Conservation (phyloP, 345 rosid species). For the Anacardium occidentale region DNA sequence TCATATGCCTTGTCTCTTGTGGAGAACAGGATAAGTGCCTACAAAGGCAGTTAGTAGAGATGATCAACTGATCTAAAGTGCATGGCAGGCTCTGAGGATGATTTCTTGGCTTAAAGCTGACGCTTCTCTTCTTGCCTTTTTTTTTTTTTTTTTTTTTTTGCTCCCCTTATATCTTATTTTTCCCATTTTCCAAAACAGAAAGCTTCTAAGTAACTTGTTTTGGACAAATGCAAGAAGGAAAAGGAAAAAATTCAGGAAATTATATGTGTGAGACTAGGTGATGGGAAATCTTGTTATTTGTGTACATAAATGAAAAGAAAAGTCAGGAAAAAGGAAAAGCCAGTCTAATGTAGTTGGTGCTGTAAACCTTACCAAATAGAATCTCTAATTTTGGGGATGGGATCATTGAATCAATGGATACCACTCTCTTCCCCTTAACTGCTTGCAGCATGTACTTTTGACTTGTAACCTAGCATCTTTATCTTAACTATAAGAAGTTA, state of each 20-base stretch:
- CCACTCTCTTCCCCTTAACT: neutral
- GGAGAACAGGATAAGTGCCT: constrained; percentile 5
- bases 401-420: neutral
- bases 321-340: neutral
- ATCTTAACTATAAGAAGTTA: neutral
- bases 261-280: constrained; percentile 1
- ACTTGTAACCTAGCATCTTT: neutral
- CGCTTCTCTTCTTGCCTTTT: neutral
- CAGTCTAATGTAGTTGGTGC: neutral
- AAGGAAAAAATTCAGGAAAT: neutral
- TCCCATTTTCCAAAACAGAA: neutral
- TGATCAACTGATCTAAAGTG: constrained; percentile 5
- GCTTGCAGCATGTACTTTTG: neutral
- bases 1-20: neutral
- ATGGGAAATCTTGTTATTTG: neutral
- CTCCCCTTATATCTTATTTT: neutral
- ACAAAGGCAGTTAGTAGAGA: neutral
- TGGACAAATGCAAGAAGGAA: neutral
- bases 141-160: neutral
- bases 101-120: constrained; percentile 9
- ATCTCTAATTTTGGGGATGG: neutral
- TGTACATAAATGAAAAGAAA: neutral
- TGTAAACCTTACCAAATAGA: neutral
- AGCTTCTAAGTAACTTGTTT: neutral
- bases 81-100: neutral